phyloP scores from a whole-genome alignment of 352 stramenopile species.

The Globisporangium radiosum region DNA sequence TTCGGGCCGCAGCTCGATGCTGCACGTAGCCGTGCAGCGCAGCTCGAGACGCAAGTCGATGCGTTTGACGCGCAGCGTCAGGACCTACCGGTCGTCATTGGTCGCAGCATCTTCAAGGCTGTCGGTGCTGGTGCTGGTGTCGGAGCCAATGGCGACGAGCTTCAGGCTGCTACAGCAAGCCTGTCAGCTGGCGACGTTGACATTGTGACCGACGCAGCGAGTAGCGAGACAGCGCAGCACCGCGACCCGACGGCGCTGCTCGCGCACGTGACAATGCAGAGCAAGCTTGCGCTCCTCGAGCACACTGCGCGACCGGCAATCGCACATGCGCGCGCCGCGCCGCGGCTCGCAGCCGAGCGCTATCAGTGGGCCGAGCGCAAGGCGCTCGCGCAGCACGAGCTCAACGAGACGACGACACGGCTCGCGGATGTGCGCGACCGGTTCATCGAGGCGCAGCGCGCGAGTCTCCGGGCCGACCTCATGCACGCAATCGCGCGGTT shows the following conservation, averaged over 20 bases:
- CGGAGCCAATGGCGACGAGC: too few relatives aligned
- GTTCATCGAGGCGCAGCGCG: conserved; percentile 45
- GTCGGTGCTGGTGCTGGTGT: not conserved
- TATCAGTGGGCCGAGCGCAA: conserved; percentile 57
- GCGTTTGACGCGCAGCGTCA: conserved; percentile 21
- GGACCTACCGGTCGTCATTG: conserved; percentile 53
- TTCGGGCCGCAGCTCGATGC: conserved; percentile 32
- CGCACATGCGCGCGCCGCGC: conserved; percentile 53
- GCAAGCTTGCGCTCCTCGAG: conserved; percentile 59
- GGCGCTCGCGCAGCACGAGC: conserved; percentile 39
- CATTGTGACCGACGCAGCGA: not conserved
- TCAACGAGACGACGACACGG: conserved; percentile 47
- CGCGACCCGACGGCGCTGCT: conserved; percentile 33
- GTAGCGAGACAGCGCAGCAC: conserved; percentile 1
- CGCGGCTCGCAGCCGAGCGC: conserved; percentile 37
- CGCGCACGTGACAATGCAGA: conserved; percentile 49
- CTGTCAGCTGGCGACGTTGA: not conserved
- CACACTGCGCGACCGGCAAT: conserved; percentile 33
- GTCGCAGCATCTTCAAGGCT: conserved; percentile 40
- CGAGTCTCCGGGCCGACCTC: conserved; percentile 29
- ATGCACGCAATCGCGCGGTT: conserved; percentile 35
- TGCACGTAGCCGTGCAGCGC: conserved; percentile 15
- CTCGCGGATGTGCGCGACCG: conserved; percentile 47
- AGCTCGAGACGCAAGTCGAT: conserved; percentile 23
- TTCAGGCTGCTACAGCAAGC: too few relatives aligned